Evolutionary conservation across 139 green algal species (phyloP), one percentile per base, ranked within the genome.

Genomic region (Coelastrella sp.): DNA sequence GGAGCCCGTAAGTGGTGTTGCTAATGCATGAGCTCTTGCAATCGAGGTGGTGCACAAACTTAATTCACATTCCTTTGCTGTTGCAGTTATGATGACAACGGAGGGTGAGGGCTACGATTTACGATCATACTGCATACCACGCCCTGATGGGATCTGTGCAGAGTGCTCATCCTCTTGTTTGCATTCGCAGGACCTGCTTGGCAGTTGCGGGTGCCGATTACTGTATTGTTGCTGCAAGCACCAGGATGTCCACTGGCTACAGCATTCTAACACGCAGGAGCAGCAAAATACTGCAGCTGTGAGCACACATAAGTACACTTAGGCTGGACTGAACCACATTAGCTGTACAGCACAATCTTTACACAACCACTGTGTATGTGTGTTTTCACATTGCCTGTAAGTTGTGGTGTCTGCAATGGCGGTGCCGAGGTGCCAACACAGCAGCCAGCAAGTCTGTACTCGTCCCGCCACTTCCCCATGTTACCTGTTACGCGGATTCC

Each of bases 121-220:
- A 49, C 35, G 35, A 19, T 75, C 17, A 1, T 75, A 4, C 4
- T 75, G 66, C 66, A 20, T 75, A 20, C 66, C 17, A 24, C 19
- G 3, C 66, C 4, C 3, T 66, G n/a, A 80, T 14, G 22, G 15
- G 3, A 82, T 15, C 56, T 35, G 57, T 3, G 22, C 78, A 80
- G 74, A 12, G 20, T 20, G 19, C 24, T 91, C 74, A 73, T 25
- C 35, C 35, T 49, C 35, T 49, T 49, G 35, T 49, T 70, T 5
- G 4, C 63, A 70, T 70, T 59, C 76, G 94, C 90, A 98, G 98
- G 82, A 99, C 97, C 0, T 93, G 94, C 17, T 92, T 98, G 22
- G 98, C 98, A 10, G 96, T 99, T 1, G 98, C 98, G 10, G 98
- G 98, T 0, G 92, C 97, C 59, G 96, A 99, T 88, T 99, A 99